Percentiles rank a stretch among this genome's conserved stretches.
Conservation (phyloP, 1,284 basidiomycete species). For the Ustilago cynodontis region DNA sequence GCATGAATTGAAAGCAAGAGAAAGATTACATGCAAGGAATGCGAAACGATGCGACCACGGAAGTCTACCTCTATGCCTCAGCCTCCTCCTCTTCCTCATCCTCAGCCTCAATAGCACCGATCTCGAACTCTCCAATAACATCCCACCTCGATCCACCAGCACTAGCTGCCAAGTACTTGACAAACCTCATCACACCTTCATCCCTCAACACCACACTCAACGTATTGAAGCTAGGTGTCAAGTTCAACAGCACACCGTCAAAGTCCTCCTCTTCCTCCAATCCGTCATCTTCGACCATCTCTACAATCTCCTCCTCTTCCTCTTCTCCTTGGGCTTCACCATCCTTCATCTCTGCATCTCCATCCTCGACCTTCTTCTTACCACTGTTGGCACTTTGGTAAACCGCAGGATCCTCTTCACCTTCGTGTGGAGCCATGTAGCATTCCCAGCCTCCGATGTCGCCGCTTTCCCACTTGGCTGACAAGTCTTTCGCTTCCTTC, state of each 20-base stretch:
- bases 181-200: slow-evolving; percentile 82
- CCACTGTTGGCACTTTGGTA: slow-evolving; percentile 76
- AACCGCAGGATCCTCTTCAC: slow-evolving; percentile 83
- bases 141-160: slow-evolving; percentile 69
- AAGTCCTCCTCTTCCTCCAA: slow-evolving; percentile 75
- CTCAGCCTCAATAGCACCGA: slow-evolving; percentile 63
- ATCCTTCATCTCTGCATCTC: slow-evolving; percentile 49
- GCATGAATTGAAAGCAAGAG: background rate
- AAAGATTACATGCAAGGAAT: background rate
- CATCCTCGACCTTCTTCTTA: slow-evolving; percentile 56
- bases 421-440: slow-evolving; percentile 93
- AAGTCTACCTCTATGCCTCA: background rate
- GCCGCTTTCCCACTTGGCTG: slow-evolving; percentile 77
- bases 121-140: slow-evolving; percentile 64
- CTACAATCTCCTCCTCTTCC: slow-evolving; percentile 69
- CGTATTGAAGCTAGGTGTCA: slow-evolving; percentile 90
- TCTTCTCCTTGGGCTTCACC: slow-evolving; percentile 70
- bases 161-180: slow-evolving; percentile 66
- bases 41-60: background rate
- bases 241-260: slow-evolving; percentile 86
- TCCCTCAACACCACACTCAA: slow-evolving; percentile 90
- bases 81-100: slow-evolving; percentile 48
- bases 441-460: slow-evolving; percentile 97
- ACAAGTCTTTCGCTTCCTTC: slow-evolving; percentile 59
- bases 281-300: slow-evolving; percentile 67